Percentiles rank a stretch among this genome's conserved stretches.
Conservation (phyloP, 2,329 filamentous ascomycete species). For the Elsinoe necatrix region DNA sequence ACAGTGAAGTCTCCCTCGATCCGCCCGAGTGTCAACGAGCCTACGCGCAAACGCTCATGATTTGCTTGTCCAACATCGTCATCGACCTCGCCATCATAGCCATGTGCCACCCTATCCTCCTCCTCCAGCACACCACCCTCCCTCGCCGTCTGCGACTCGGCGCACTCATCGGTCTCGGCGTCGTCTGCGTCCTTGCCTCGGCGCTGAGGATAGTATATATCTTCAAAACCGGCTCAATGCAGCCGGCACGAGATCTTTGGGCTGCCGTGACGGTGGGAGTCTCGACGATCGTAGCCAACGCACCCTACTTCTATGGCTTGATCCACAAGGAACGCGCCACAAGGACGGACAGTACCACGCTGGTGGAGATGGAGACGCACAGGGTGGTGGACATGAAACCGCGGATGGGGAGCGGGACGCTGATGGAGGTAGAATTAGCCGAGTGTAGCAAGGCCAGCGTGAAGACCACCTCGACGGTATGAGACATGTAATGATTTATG, state of each 20-base stretch:
- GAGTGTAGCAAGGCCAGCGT: not conserved
- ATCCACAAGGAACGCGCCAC: not conserved
- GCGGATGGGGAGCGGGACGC: not conserved
- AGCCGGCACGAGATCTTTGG: constrained; percentile 20
- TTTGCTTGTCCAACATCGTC: constrained; percentile 29
- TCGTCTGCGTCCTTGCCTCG: constrained; percentile 19
- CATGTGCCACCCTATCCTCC: constrained; percentile 21
- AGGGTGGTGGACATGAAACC: not conserved
- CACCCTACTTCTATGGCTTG: constrained; percentile 18
- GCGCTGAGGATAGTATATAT: constrained; percentile 18
- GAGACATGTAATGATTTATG: not conserved
- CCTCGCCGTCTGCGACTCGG: not conserved
- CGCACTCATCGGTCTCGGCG: constrained; percentile 18
- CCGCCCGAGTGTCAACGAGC: constrained; percentile 26
- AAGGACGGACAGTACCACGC: not conserved
- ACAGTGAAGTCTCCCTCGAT: constrained; percentile 21
- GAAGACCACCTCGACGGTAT: not conserved
- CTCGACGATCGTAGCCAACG: constrained; percentile 20
- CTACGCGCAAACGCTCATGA: constrained; percentile 29
- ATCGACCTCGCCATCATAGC: constrained; percentile 25
- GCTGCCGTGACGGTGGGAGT: constrained; percentile 18
- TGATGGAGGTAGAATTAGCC: not conserved
- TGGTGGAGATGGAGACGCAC: not conserved
- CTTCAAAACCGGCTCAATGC: constrained; percentile 18
- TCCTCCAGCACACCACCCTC: constrained; percentile 15